Evolutionary conservation across 106 monocot genomes (phyloP), one percentile per base, ranked within the genome.

Genomic region (Dioscorea dumetorum): DNA sequence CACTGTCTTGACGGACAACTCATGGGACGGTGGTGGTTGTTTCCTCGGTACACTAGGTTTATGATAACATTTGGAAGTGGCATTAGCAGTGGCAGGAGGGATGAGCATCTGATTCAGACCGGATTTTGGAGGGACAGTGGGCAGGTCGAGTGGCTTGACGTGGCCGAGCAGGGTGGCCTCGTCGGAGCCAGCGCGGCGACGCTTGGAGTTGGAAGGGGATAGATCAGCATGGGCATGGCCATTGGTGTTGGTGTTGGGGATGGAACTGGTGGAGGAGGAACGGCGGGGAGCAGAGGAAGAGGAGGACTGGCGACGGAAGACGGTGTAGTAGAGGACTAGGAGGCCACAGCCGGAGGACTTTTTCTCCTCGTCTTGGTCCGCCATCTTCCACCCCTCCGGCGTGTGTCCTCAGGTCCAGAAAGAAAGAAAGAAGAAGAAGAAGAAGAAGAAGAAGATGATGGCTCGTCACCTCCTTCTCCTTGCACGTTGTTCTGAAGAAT

Each of bases 261-360:
- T 6, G 48, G 78, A 74, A n/a, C 33, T 34, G 16, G 78, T 49
- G n/a, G 80, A 78, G 63, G 70, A 51, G 5, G 74, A 48, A 10
- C 74, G 60, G 34, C 72, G 52, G 6, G 82, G 28, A 33, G 70
- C 11, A 21, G 71, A 0, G 24, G 63, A 24, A 3, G 28, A 28
- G 28, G 28, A 28, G 28, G 28, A 3, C 28, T 73, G 73, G 63
- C 87, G 77, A 41, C 80, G 74, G 84, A 91, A 91, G 56, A 83
- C 49, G 66, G 33, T 67, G 69, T 77, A 77, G 77, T 87, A 91
- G 61, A 91, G 57, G 67, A 79, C 57, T 24, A 77, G 33, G 16
- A 91, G 74, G 57, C 91, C 77, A 64, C 91, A 91, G 1, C 84
- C 81, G 1, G 77, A 72, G 8, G 80, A 41, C 60, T 63, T 49